Evolutionary conservation across 2,329 filamentous ascomycete species (phyloP).

Genomic region (Escovopsis sp.): DNA sequence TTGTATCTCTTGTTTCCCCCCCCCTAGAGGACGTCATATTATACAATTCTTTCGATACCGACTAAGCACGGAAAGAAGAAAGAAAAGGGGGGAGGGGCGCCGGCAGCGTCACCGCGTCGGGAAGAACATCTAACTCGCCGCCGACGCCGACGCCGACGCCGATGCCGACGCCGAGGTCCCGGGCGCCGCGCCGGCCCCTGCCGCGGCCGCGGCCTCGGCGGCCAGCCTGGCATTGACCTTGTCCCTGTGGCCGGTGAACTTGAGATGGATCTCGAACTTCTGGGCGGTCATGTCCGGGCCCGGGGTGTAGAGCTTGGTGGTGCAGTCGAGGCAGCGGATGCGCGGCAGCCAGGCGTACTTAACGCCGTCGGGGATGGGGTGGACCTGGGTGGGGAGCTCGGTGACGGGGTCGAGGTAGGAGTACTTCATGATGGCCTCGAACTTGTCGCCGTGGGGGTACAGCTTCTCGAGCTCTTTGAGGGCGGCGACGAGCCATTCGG

Average conservation of each 20-base stretch:
- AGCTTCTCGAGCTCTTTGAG: slow-evolving; percentile 54
- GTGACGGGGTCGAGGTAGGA: slow-evolving; percentile 63
- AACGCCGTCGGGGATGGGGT: slow-evolving; percentile 44
- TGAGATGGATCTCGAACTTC: slow-evolving; percentile 87
- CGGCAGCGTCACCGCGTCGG: no score
- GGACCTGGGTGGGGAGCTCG: slow-evolving; percentile 45
- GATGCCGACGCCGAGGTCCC: no score
- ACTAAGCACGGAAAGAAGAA: no score
- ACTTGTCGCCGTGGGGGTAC: slow-evolving; percentile 63
- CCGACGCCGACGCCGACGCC: no score
- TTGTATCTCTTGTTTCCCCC: no score
- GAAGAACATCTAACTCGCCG: no score
- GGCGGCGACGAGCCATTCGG: slow-evolving; percentile 67
- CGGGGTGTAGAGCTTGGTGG: slow-evolving; percentile 85
- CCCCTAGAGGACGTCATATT: no score
- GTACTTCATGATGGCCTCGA: slow-evolving; percentile 86
- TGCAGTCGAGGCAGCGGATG: slow-evolving; percentile 84
- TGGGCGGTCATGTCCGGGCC: slow-evolving; percentile 71
- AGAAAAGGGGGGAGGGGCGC: no score
- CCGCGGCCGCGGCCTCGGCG: slow-evolving; percentile 10
- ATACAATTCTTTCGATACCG: no score
- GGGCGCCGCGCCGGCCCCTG: not conserved
- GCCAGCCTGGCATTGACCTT: slow-evolving; percentile 34
- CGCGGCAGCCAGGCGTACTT: slow-evolving; percentile 76
- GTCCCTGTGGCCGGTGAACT: slow-evolving; percentile 67